Evolutionary conservation across 768 basidiomycete genomes (phyloP), one percentile per base, ranked within the genome.

Genomic region (Agaricus bisporus): DNA sequence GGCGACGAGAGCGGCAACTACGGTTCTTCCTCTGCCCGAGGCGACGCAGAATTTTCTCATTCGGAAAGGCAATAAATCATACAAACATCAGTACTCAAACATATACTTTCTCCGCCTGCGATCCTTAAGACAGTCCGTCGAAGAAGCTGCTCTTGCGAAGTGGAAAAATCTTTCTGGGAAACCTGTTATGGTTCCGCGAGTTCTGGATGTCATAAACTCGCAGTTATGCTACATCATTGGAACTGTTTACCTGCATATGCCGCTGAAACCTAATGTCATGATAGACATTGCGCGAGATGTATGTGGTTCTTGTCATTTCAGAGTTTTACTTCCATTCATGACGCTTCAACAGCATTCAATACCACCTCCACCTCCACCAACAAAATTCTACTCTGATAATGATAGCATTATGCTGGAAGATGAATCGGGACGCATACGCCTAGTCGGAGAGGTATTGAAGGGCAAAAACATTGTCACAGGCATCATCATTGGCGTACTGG

Each of bases 161-260:
- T 81, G 80, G 80, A 65, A 63, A 36, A 61, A 62, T 35, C 56
- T 76, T 41, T 46, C 61, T 91, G 90, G 84, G 8, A 73, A 78
- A 10, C 91, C 93, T 0, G 63, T 76, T 10, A 76, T 85, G 28
- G 80, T 95, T n/a, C 77, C 83, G 5, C 78, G 91, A 28, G 88
- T 95, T 2, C 81, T 97, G 4, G 95, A 98, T 54, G 86, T 98
- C 7, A 72, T 83, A 43, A 89, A 91, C 60, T 86, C 87, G 1
- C 75, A 87, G 61, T 73, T 95, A 51, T 97, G 93, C 68, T 98
- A 87, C 67, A 80, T 98, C 56, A 74, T 97, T 50, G 97, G 97
- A 3, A 99, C 97, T 0, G 85, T 98, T 5, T 99, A 98, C 67
- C 87, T 98, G 84, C 94, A 99, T 56, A 99, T 99, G 97, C 91